Base-by-base conservation (phyloP, 2,329 filamentous ascomycete species). In the Penicillium sp. region DNA sequence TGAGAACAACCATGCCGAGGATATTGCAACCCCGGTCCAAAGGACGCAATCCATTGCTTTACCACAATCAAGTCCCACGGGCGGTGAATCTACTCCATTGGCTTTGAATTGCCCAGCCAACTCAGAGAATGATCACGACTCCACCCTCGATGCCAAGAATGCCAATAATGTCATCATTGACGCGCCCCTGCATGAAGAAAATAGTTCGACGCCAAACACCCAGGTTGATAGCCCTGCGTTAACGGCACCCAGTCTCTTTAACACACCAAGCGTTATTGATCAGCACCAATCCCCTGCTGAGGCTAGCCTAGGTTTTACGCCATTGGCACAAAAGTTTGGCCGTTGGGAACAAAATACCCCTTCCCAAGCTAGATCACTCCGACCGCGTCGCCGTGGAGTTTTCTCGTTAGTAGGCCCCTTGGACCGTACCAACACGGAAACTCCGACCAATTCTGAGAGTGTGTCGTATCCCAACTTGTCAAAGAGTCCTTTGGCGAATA, bases 341-440 rank as follows among this genome's bases (percentile, higher is more conserved):
- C 79, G 81, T 25, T 91, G 89, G 88, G 81, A 82, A 62, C 80
- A 87, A 1, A 79, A 79, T 25, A 89, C 84, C 62, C 85, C 86
- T 3, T 67, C 82, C 61, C 71, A 72, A 49, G 54, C 55, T 65
- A 61, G 65, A 69, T 66, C 60, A 53, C 65, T 43, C 23, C 65
- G 63, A 55, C 66, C 62, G 35, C 73, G 63, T 62, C 69, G 50
- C 45, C 71, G 63, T 58, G 72, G 57, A 37, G 66, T 75, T 42
- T 77, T 77, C 61, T 77, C 75, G 7, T 65, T 75, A 45, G 69
- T 62, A 19, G 71, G 71, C 13, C 63, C 60, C 17, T 47, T 66
- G 29, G 67, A 64, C 54, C 23, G 50, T 27, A 51, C 57, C 33
- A 55, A 53, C 23, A 54, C 48, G 2, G 42, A 48, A 37, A 23